Evolutionary conservation across 768 basidiomycete species (phyloP).

Genomic region (Tylopilus cervinicoccineus): DNA sequence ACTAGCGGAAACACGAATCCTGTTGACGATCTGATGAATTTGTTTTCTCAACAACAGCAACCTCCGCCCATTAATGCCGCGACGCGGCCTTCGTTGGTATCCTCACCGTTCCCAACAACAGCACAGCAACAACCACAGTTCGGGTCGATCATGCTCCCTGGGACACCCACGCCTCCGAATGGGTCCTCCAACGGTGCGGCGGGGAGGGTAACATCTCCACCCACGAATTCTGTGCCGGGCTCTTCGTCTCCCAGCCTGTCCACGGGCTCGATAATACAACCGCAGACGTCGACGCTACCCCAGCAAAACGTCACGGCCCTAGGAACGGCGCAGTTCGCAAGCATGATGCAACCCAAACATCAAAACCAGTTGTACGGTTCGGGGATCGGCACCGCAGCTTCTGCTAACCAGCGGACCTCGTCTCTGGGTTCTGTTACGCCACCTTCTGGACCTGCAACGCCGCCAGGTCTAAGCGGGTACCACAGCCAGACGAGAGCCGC

Average conservation of each 20-base stretch:
- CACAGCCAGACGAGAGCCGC: slow-evolving; percentile 1
- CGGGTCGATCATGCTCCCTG: slow-evolving; percentile 42
- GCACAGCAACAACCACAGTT: slow-evolving; percentile 26
- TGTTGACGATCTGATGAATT: slow-evolving; percentile 56
- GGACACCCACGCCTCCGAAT: slow-evolving; percentile 33
- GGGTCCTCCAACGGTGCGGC: slow-evolving; percentile 12
- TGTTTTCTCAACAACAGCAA: slow-evolving; percentile 43
- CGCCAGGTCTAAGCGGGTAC: slow-evolving; percentile 4
- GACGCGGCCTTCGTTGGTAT: slow-evolving; percentile 22
- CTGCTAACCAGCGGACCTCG: slow-evolving; percentile 4
- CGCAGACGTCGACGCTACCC: slow-evolving; percentile 1
- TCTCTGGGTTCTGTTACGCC: slow-evolving; percentile 10
- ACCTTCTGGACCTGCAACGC: slow-evolving; percentile 13
- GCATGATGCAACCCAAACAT: slow-evolving; percentile 16
- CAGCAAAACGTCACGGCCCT: background rate
- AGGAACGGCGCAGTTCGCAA: slow-evolving; percentile 10
- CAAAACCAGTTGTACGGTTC: slow-evolving; percentile 8
- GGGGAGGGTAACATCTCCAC: slow-evolving; percentile 14
- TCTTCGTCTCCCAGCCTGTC: slow-evolving; percentile 1
- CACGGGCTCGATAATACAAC: slow-evolving; percentile 3
- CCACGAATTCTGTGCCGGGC: slow-evolving; percentile 1
- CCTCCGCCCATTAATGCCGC: slow-evolving; percentile 25
- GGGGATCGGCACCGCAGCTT: background rate
- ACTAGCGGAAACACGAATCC: slow-evolving; percentile 23
- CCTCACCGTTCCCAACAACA: slow-evolving; percentile 13